These are phyloP conservation scores for Uronychia setigera DNA, from an alignment of 73 alveolate genomes.

Conservation along the genomic window DNA sequence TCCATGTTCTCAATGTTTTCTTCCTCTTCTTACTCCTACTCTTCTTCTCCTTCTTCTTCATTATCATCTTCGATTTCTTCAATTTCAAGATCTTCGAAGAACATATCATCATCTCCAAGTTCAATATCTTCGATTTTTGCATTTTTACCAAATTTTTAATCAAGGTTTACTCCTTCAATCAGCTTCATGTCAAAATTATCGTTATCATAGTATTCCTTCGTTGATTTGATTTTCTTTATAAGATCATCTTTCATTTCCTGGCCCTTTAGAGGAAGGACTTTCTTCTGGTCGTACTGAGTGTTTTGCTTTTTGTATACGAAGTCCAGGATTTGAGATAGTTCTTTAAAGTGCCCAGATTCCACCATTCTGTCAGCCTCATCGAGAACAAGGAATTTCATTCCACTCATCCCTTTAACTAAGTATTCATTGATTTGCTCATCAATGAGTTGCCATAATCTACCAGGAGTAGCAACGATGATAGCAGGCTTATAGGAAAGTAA, in stretches of 20 bases:
- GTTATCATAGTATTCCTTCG: no score
- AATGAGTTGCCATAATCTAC: constrained; percentile 97
- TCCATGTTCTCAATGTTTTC: constrained; percentile 51
- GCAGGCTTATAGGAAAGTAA: constrained; percentile 87
- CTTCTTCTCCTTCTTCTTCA: constrained; percentile 40
- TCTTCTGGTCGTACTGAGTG: constrained; percentile 4
- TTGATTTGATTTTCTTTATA: constrained; percentile 54
- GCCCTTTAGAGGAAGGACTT: not conserved
- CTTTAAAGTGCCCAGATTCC: constrained; percentile 95
- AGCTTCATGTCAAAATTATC: constrained; percentile 52
- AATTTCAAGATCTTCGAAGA: constrained; percentile 51
- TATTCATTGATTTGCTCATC: constrained; percentile 84
- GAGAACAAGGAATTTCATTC: constrained; percentile 81
- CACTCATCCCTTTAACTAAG: constrained; percentile 66
- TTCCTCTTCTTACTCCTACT: constrained; percentile 34
- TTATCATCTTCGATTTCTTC: constrained; percentile 75
- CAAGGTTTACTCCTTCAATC: constrained; percentile 3
- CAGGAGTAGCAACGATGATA: constrained; percentile 96
- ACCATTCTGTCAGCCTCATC: constrained; percentile 99
- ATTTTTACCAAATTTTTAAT: constrained; percentile 42
- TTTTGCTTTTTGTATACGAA: constrained; percentile 62
- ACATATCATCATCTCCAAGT: constrained; percentile 61
- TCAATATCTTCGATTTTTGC: constrained; percentile 62
- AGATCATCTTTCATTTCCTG: constrained; percentile 54
- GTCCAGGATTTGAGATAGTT: constrained; percentile 84